These are phyloP conservation scores for Aspergillus cejpii DNA, from an alignment of 2,329 filamentous ascomycete genomes.

Conservation along the genomic window DNA sequence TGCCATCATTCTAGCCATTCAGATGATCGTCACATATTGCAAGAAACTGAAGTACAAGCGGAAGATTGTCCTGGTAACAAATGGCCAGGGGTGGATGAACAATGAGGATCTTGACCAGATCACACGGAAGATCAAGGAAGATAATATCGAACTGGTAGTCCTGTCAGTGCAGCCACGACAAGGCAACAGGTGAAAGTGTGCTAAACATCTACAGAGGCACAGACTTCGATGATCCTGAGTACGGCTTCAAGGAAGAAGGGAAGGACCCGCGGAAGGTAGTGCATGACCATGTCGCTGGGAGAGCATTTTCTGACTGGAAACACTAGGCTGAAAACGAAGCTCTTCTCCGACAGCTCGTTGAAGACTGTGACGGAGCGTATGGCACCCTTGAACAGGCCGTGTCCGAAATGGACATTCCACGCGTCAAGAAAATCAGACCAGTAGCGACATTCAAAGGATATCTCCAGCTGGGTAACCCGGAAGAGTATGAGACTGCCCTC, in stretches of 20 bases:
- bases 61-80: slow-evolving; percentile 77
- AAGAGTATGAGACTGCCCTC: slow-evolving; percentile 66
- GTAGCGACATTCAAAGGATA: slow-evolving; percentile 72
- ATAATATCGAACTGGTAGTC: slow-evolving; percentile 69
- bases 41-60: slow-evolving; percentile 76
- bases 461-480: slow-evolving; percentile 70
- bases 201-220: slow-evolving; percentile 57
- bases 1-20: slow-evolving; percentile 74
- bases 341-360: slow-evolving; percentile 57
- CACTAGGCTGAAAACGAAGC: slow-evolving; percentile 63
- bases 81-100: slow-evolving; percentile 68
- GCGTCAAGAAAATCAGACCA: slow-evolving; percentile 67
- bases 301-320: slow-evolving; percentile 2
- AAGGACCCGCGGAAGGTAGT: slow-evolving; percentile 64
- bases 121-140: slow-evolving; percentile 63
- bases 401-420: slow-evolving; percentile 67
- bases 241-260: slow-evolving; percentile 84
- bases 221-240: slow-evolving; percentile 88
- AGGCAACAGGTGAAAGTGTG: not conserved
- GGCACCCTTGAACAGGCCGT: slow-evolving; percentile 86
- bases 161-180: slow-evolving; percentile 51
- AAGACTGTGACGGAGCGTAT: slow-evolving; percentile 64
- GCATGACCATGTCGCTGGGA: not conserved
- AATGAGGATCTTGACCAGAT: slow-evolving; percentile 65
- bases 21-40: slow-evolving; percentile 75